A percentile compares a stretch with the other conserved stretches of the same genome.
Evolutionary conservation across 495 filamentous ascomycete species (phyloP).

Genomic region (Elasticomyces elasticus): DNA sequence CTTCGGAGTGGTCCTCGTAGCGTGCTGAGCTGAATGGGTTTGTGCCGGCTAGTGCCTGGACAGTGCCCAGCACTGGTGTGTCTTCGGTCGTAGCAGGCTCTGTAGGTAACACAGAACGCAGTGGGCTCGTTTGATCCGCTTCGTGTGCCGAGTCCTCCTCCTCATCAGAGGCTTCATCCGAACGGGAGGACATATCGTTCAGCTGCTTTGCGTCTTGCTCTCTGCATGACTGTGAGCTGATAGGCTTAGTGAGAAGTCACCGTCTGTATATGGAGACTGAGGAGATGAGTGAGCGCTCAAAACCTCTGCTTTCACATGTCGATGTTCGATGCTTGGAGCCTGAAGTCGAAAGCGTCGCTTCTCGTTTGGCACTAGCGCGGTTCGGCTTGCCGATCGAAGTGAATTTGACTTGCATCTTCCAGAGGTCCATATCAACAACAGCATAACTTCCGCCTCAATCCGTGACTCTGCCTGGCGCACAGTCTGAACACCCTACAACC

Average conservation of each 20-base stretch:
- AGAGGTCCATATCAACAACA: background rate
- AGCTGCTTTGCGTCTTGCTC: background rate
- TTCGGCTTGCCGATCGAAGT: too few relatives aligned
- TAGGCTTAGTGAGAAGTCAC: too few relatives aligned
- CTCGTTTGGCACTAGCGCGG: too few relatives aligned
- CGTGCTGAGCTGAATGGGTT: background rate
- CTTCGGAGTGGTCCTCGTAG: background rate
- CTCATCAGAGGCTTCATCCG: background rate
- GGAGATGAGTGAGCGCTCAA: too few relatives aligned
- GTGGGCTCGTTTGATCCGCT: background rate
- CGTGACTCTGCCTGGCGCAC: conserved; percentile 5
- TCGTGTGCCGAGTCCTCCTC: background rate
- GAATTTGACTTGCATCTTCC: too few relatives aligned
- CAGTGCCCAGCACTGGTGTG: background rate
- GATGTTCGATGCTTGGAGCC: too few relatives aligned
- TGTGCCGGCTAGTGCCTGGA: background rate
- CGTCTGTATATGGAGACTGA: too few relatives aligned
- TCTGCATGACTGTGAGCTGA: background rate
- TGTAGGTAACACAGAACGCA: background rate
- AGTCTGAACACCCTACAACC: conserved; percentile 1
- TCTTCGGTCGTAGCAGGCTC: background rate
- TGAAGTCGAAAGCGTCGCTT: too few relatives aligned
- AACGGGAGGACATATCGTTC: background rate
- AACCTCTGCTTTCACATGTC: too few relatives aligned
- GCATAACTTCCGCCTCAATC: background rate